phyloP scores from a whole-genome alignment of 2,329 filamentous ascomycete genomes.

The Colletotrichum lini region DNA sequence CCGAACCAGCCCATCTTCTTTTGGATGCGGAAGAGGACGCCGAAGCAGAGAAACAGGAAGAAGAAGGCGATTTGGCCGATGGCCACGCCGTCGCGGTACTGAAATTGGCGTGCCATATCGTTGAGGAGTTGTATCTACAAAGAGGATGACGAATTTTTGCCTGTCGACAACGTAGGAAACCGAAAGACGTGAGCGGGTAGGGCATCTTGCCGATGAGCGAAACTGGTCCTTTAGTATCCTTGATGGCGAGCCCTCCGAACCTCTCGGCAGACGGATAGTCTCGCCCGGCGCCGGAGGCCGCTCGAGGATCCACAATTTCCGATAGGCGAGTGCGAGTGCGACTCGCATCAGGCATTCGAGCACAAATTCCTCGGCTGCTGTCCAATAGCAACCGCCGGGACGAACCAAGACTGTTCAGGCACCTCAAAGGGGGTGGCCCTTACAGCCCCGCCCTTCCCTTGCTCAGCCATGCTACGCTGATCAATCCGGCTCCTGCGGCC shows the following conservation, averaged over 20 bases:
- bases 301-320: neutral
- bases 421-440: neutral
- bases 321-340: conserved; percentile 18
- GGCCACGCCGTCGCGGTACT: conserved; percentile 38
- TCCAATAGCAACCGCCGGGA: neutral
- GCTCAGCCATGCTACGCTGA: neutral
- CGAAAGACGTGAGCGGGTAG: neutral
- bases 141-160: too few species aligned
- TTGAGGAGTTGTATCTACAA: neutral
- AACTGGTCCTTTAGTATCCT: neutral
- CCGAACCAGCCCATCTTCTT: conserved; percentile 35
- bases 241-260: neutral
- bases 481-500: too few species aligned
- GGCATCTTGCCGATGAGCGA: too few species aligned
- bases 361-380: rapidly evolving
- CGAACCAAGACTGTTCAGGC: neutral
- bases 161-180: neutral
- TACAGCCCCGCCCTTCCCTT: neutral
- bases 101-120: conserved; percentile 18
- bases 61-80: conserved; percentile 31
- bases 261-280: neutral
- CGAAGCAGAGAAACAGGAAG: conserved; percentile 16
- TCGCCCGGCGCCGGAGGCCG: neutral
- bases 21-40: conserved; percentile 17
- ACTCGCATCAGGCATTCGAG: neutral